Conservation (phyloP, 352 stramenopile genomes). For the Globisporangium splendens region DNA sequence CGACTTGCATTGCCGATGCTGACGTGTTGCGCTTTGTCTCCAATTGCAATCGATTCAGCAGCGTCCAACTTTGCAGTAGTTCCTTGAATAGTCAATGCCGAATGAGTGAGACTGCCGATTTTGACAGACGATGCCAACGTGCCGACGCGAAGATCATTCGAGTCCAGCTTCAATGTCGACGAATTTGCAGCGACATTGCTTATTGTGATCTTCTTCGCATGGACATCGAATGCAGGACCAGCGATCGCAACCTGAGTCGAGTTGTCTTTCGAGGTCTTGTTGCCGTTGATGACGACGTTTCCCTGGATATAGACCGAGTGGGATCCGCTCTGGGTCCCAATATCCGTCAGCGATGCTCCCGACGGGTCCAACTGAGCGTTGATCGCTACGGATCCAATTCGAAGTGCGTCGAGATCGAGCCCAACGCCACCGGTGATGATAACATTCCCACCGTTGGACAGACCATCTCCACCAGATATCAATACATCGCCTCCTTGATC, state of each 20-base stretch:
- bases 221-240: conserved; percentile 35
- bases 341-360: conserved; percentile 48
- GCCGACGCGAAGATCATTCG: conserved; percentile 35
- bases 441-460: conserved; percentile 41
- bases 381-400: conserved; percentile 44
- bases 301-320: conserved; percentile 60
- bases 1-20: conserved; percentile 20
- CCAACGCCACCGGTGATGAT: conserved; percentile 39
- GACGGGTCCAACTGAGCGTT: conserved; percentile 47
- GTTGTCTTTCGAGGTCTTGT: conserved; percentile 27
- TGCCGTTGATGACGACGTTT: conserved; percentile 49
- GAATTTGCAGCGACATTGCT: conserved; percentile 34
- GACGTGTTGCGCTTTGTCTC: conserved; percentile 19
- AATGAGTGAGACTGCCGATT: conserved; percentile 22
- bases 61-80: conserved; percentile 23
- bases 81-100: conserved; percentile 25
- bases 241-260: conserved; percentile 40
- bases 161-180: conserved; percentile 41
- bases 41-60: conserved; percentile 21
- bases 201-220: conserved; percentile 40
- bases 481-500: conserved; percentile 48
- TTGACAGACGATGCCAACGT: conserved; percentile 24
- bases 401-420: conserved; percentile 17
- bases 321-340: conserved; percentile 43
- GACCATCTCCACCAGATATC: conserved; percentile 49